A percentile compares a stretch with the other conserved stretches of the same genome.
Conservation (phyloP, 2,329 filamentous ascomycete genomes). For the Ophiocordyceps camponoti-saundersi region DNA sequence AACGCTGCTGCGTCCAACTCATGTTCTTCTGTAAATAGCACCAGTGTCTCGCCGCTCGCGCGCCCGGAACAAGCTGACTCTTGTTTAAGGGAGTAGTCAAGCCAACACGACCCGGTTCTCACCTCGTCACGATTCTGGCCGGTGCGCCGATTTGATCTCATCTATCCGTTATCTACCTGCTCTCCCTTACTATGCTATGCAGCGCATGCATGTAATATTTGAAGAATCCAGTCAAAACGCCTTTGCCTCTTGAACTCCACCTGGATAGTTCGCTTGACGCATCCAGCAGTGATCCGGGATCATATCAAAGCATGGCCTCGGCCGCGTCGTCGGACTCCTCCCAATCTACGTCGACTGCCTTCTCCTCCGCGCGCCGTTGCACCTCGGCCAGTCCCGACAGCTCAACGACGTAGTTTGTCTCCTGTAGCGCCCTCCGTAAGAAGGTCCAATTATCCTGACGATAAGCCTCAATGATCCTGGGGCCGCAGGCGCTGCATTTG, state of each 20-base stretch:
- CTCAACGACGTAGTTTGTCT: slow-evolving; percentile 65
- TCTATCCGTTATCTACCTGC: too few relatives aligned
- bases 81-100: too few relatives aligned
- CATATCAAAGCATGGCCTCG: not conserved
- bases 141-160: too few relatives aligned
- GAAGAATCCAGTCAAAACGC: too few relatives aligned
- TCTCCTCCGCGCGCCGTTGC: slow-evolving; percentile 38
- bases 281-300: not conserved
- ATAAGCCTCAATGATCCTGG: slow-evolving; percentile 51
- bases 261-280: not conserved
- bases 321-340: slow-evolving; percentile 29
- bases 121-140: too few relatives aligned
- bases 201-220: too few relatives aligned
- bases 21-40: too few relatives aligned
- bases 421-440: slow-evolving; percentile 54
- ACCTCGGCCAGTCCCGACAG: slow-evolving; percentile 59
- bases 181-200: too few relatives aligned
- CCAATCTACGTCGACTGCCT: slow-evolving; percentile 39
- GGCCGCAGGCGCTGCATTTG: slow-evolving; percentile 66
- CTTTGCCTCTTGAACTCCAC: not conserved
- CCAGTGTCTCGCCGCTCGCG: too few relatives aligned
- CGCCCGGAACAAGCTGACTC: too few relatives aligned
- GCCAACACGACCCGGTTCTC: too few relatives aligned
- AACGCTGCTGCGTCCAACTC: too few relatives aligned
- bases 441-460: slow-evolving; percentile 56